Evolutionary conservation across 805 yeast species (phyloP), one percentile per base, ranked within the genome.

Genomic region (Gaillardinia entomophila): DNA sequence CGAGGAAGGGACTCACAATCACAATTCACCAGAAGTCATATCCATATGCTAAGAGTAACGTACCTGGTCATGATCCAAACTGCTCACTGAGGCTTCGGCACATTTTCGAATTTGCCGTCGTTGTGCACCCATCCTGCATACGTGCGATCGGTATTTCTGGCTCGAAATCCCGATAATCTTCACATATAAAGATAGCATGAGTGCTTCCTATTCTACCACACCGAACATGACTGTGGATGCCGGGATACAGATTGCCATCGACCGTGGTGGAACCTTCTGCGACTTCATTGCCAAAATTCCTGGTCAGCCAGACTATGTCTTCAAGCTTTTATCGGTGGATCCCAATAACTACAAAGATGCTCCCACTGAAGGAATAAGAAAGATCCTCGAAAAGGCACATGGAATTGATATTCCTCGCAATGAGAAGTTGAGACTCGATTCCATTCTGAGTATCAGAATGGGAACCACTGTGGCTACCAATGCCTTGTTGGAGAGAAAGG

Each of bases 391-490:
- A 50, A 58, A 60, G 15, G 74, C 75, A 38, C 71, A 76, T 1
- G 71, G 73, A 1, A 55, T 51, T 5, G 30, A 50, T 7, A 82
- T 84, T 31, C 80, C 88, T 3, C 66, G 84, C 31, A 74, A 75
- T 6, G 55, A 55, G 24, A 77, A 75, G 3, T 56, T 88, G 37
- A 86, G 81, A 37, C 69, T 85, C 1, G 68, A 77, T 3, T 57
- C 60, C 3, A 82, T 87, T 24, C 77, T 75, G 33, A 73, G 79
- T 27, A 76, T 88, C 30, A 67, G 95, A 35, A 80, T 89, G 83
- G 97, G 97, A 3, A 88, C 97, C 3, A 89, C 97, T 0, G 92
- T 88, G 8, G 97, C 98, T 2, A 90, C 97, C 6, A 90, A 90
- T 60, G 96, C 97, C 1, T 69, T 92, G 22, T 67, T 90, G 38